These are phyloP conservation scores for Aspergillus fumigatiaffinis DNA, from an alignment of 2,329 filamentous ascomycete species.

Conservation along the genomic window DNA sequence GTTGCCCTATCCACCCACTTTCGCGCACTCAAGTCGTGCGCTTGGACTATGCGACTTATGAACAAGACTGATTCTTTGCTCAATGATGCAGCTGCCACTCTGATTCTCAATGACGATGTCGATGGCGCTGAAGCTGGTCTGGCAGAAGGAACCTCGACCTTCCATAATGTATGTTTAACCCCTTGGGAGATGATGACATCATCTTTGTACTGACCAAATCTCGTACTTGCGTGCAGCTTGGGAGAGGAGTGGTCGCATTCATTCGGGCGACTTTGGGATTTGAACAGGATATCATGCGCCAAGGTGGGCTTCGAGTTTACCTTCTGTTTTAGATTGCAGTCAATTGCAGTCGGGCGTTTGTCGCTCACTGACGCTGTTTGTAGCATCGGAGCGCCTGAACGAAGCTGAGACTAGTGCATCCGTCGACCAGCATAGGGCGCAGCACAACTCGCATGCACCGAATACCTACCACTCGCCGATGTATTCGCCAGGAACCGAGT, in stretches of 20 bases:
- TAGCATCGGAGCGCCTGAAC: slow-evolving; percentile 65
- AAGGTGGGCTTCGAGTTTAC: slow-evolving; percentile 46
- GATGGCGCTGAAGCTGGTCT: slow-evolving; percentile 74
- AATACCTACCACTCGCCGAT: slow-evolving; percentile 57
- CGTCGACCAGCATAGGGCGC: slow-evolving; percentile 70
- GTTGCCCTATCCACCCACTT: background rate
- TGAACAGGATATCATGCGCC: slow-evolving; percentile 84
- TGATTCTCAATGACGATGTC: slow-evolving; percentile 88
- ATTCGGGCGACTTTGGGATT: slow-evolving; percentile 83
- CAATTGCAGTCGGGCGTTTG: background rate
- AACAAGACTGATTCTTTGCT: slow-evolving; percentile 7
- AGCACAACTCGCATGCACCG: slow-evolving; percentile 55
- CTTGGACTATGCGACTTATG: background rate
- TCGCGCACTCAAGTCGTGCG: background rate
- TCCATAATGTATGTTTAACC: slow-evolving; percentile 62
- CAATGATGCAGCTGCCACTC: slow-evolving; percentile 51
- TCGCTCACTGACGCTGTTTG: slow-evolving; percentile 16
- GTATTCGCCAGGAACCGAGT: slow-evolving; percentile 83
- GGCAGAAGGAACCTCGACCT: slow-evolving; percentile 71
- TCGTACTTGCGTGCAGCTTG: slow-evolving; percentile 53
- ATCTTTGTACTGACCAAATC: slow-evolving; percentile 6
- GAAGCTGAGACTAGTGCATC: slow-evolving; percentile 74
- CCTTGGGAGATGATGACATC: slow-evolving; percentile 5
- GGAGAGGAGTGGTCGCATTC: slow-evolving; percentile 76
- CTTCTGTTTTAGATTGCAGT: background rate